phyloP scores from a whole-genome alignment of 1,284 basidiomycete genomes.

The Rhodotorula glutinis region DNA sequence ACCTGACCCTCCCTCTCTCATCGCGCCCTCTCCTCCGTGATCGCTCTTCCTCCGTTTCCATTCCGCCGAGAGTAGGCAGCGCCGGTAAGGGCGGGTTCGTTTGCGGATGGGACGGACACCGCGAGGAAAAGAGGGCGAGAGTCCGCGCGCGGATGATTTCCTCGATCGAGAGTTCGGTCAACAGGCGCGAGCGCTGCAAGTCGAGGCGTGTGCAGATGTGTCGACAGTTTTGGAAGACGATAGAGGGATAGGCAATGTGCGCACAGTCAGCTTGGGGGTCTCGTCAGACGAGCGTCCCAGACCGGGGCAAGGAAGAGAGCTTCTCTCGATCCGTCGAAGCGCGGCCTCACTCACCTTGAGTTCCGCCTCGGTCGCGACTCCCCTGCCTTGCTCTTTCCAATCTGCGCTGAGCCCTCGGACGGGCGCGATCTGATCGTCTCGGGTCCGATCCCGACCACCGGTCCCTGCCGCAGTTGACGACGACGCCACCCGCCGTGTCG shows the following conservation, averaged over 20 bases:
- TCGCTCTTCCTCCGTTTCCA: slow-evolving; percentile 13
- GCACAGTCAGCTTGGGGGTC: too few relatives aligned
- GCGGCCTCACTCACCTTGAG: slow-evolving; percentile 34
- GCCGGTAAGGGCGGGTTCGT: not conserved
- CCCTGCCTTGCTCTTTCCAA: slow-evolving; percentile 17
- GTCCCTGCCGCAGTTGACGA: not conserved
- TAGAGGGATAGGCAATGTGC: too few relatives aligned
- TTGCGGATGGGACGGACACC: slow-evolving; percentile 19
- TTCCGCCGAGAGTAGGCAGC: not conserved
- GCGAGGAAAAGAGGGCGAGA: slow-evolving; percentile 23
- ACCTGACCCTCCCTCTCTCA: slow-evolving; percentile 23
- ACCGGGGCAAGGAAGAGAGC: too few relatives aligned
- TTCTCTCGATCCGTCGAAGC: too few relatives aligned
- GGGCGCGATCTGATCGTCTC: not conserved
- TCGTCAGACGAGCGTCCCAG: too few relatives aligned
- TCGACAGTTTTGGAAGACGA: too few relatives aligned
- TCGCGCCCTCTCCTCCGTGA: slow-evolving; percentile 16
- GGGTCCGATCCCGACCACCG: not conserved
- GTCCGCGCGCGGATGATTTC: slow-evolving; percentile 32
- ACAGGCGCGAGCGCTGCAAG: slow-evolving; percentile 12
- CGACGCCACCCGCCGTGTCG: not conserved
- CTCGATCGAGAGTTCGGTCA: slow-evolving; percentile 26
- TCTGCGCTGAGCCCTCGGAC: slow-evolving; percentile 15
- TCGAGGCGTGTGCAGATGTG: not conserved
- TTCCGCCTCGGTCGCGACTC: slow-evolving; percentile 17